Evolutionary conservation across 108 stramenopile species (phyloP).

Genomic region (Aurantiochytrium sp.): DNA sequence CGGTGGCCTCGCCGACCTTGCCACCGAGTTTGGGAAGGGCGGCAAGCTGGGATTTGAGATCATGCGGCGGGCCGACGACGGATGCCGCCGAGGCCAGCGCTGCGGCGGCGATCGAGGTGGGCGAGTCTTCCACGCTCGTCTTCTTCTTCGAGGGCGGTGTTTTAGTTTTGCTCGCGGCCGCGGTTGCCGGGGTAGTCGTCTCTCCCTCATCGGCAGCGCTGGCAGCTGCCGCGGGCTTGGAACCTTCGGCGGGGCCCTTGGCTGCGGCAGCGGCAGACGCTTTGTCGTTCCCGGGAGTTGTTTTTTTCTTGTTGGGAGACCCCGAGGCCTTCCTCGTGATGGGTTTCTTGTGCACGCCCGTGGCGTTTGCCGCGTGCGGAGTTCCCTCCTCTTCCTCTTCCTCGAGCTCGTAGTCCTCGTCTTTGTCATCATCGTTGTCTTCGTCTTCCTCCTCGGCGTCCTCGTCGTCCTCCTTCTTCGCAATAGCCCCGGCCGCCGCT

Average conservation of each 20-base stretch:
- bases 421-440: not conserved
- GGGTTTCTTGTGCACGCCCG: too few species aligned
- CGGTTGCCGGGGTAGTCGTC: too few species aligned
- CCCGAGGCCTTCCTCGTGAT: not conserved
- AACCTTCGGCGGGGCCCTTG: not conserved
- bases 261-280: too few species aligned
- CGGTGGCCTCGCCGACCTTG: constrained; percentile 22
- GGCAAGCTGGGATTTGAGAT: not conserved
- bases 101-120: too few species aligned
- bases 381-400: not conserved
- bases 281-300: not conserved
- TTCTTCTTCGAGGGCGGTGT: too few species aligned
- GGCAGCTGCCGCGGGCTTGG: not conserved
- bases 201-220: not conserved
- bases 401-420: not conserved
- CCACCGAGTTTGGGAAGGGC: not conserved
- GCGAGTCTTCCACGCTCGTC: too few species aligned
- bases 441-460: not conserved
- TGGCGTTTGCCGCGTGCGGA: not conserved
- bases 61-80: not conserved
- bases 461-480: not conserved
- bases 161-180: too few species aligned
- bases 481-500: too few species aligned
- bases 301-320: not conserved
- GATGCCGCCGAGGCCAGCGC: not conserved